Conservation (phyloP, 441 rosid genomes). For the Metrosideros polymorpha region DNA sequence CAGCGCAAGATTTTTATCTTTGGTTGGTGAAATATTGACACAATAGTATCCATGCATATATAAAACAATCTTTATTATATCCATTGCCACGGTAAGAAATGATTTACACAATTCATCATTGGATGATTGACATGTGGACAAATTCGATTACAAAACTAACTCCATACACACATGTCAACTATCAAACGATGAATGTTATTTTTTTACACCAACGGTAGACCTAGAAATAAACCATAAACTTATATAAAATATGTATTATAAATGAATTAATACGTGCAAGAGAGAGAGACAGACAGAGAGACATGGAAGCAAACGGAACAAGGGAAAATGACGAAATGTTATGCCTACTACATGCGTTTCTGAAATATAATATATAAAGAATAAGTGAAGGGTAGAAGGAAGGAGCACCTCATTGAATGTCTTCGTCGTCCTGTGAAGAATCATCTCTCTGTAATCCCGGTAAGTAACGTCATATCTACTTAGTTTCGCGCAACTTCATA, state of each 20-base stretch:
- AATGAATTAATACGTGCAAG: neutral
- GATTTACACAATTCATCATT: accelerated
- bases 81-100: accelerated
- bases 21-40: neutral
- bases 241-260: too few relatives aligned
- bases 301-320: neutral
- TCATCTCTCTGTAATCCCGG: too few relatives aligned
- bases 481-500: too few relatives aligned
- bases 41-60: neutral
- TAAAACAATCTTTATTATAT: neutral
- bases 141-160: too few relatives aligned
- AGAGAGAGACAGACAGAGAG: neutral
- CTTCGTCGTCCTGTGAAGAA: too few relatives aligned
- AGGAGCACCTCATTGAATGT: too few relatives aligned
- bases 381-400: too few relatives aligned
- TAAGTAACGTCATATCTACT: too few relatives aligned
- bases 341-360: neutral
- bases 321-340: neutral
- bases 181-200: too few relatives aligned
- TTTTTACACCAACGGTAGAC: too few relatives aligned
- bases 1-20: neutral
- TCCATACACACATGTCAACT: neutral
- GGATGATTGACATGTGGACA: neutral
- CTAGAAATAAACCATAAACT: too few relatives aligned
- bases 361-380: neutral